These are phyloP conservation scores for Boechera divaricarpa DNA, from an alignment of 345 rosid genomes.

Conservation along the genomic window DNA sequence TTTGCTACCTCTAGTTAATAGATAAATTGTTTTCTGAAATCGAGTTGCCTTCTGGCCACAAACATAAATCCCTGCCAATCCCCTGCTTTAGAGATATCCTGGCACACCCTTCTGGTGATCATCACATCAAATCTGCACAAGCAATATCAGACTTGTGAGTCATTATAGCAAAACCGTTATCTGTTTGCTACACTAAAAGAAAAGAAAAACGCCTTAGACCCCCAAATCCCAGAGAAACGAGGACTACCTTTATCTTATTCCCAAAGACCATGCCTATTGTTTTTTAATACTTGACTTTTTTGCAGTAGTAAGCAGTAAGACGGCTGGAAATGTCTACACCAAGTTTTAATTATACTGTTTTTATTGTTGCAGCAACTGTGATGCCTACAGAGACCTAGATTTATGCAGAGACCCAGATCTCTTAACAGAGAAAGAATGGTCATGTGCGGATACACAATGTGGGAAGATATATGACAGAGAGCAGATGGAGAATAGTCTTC, in stretches of 20 bases:
- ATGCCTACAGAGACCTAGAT: constrained; percentile 91
- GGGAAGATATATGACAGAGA: constrained; percentile 83
- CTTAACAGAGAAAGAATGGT: constrained; percentile 73
- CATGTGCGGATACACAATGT: constrained; percentile 75
- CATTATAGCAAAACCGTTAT: constrained; percentile 13
- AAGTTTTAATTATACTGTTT: constrained; percentile 30
- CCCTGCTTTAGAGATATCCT: background rate
- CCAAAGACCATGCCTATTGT: constrained; percentile 9
- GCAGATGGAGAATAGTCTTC: constrained; percentile 81
- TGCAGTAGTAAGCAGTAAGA: constrained; percentile 7
- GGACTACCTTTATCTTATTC: background rate
- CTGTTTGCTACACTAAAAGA: constrained; percentile 25
- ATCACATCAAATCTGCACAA: background rate
- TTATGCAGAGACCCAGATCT: constrained; percentile 74
- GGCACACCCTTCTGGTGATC: constrained; percentile 11
- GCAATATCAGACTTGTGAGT: background rate
- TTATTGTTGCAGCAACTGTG: constrained; percentile 73
- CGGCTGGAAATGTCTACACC: background rate
- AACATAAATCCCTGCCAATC: background rate
- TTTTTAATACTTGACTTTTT: constrained; percentile 20
- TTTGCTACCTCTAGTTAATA: constrained; percentile 21
- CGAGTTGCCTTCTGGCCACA: constrained; percentile 4
- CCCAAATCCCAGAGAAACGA: constrained; percentile 8
- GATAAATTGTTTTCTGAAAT: constrained; percentile 1
- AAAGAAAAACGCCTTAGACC: constrained; percentile 7